Evolutionary conservation across 805 yeast genomes (phyloP).

Genomic region (Ogataea populi-albae): DNA sequence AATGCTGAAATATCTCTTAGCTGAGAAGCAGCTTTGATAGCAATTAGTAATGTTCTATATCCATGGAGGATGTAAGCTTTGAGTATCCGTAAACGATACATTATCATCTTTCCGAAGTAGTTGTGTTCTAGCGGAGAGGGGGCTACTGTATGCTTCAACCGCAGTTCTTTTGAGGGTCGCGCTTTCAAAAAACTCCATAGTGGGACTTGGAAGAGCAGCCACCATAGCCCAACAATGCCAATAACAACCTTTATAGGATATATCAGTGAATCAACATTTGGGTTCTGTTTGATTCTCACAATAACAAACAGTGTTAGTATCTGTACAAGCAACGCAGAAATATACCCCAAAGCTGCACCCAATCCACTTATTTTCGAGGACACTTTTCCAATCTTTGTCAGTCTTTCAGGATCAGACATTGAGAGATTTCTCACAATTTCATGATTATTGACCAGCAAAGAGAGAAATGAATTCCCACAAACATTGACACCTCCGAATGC

Average conservation of each 20-base stretch:
- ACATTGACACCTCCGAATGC: conserved; percentile 78
- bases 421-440: conserved; percentile 7
- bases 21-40: conserved; percentile 58
- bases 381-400: conserved; percentile 33
- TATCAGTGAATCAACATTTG: conserved; percentile 23
- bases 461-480: conserved; percentile 73
- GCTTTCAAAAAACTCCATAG: conserved; percentile 46
- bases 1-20: conserved; percentile 66
- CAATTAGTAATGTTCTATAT: conserved; percentile 54
- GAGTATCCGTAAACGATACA: conserved; percentile 14
- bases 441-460: conserved; percentile 52
- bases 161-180: conserved; percentile 39
- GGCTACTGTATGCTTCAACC: conserved; percentile 11
- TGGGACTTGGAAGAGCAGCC: conserved; percentile 71
- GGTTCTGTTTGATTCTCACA: conserved; percentile 20
- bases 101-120: conserved; percentile 9
- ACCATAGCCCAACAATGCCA: conserved; percentile 69
- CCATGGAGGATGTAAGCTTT: conserved; percentile 50
- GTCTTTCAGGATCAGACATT: conserved; percentile 6
- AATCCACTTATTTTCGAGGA: conserved; percentile 58
- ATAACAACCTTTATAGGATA: conserved; percentile 57
- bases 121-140: conserved; percentile 11
- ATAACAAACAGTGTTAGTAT: conserved; percentile 50
- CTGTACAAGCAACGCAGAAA: conserved; percentile 68
- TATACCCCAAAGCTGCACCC: conserved; percentile 71